Evolutionary conservation across 2,329 filamentous ascomycete species (phyloP), one percentile per base, ranked within the genome.

Genomic region (Clarireedia hainanense): DNA sequence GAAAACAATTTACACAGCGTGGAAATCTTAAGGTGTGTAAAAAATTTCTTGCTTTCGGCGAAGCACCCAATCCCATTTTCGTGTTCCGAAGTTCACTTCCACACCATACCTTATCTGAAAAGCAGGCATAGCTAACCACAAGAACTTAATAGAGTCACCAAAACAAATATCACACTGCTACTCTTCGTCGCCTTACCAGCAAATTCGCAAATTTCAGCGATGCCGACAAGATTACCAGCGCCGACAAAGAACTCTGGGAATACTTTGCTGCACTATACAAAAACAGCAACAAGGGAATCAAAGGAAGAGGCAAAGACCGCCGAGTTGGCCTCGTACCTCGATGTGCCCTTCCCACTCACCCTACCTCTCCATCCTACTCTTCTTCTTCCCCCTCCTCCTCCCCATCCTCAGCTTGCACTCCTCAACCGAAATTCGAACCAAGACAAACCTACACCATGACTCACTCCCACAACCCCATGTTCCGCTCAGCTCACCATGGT

Each of bases 221-320:
- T 7, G 42, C 10, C 42, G 20, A 45, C 10, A 40, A 40, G 39
- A 40, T 45, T 12, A 20, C 42, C 20, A n/a, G 10, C 20, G 71
- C 73, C 14, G 89, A 96, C 65, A 84, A 81, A 59, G 85, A 90
- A 58, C 76, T 96, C 50, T 90, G 88, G 76, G 81, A 87, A 63
- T 95, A 96, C 73, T 94, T 97, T 68, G 80, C 85, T 4, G 79
- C 79, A 0, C 77, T 96, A n/a, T 96, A 96, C 79, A 96, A 95
- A 76, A 95, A 97, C 73, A 91, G 88, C 73, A 97, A 97, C 79
- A 96, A 96, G 72, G 94, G 94, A 1, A 96, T 97, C 76, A 97
- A 96, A 73, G 94, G 94, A 10, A 84, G 94, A 47, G 94, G 94
- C 45, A 94, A 92, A 69, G 88, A 91, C 64, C 79, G 89, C 56